These are phyloP conservation scores for Kalmanozyma brasiliensis DNA, from an alignment of 1,284 basidiomycete genomes.

Conservation along the genomic window DNA sequence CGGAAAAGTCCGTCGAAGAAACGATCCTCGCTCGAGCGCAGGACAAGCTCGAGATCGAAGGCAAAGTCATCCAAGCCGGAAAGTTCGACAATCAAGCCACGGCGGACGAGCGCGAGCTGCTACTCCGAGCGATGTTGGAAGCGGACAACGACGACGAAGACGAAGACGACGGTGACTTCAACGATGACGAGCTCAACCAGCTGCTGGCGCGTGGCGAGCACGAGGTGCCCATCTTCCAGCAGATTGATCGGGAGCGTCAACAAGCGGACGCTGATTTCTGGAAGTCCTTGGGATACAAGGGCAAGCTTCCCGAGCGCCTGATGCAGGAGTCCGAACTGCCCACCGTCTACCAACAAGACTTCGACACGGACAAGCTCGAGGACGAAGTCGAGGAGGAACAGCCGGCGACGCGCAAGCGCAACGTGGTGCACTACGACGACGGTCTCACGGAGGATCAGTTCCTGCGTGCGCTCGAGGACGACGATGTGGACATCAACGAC, in stretches of 20 bases:
- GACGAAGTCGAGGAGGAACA: conserved; percentile 69
- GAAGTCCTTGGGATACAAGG: conserved; percentile 76
- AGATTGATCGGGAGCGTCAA: conserved; percentile 86
- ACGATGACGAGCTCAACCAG: conserved; percentile 96
- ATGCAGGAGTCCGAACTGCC: conserved; percentile 92
- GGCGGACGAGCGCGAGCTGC: conserved; percentile 95
- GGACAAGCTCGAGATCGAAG: conserved; percentile 97
- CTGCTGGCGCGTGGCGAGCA: conserved; percentile 86
- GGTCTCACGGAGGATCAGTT: conserved; percentile 92
- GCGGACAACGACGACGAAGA: conserved; percentile 68
- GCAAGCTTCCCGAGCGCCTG: conserved; percentile 77
- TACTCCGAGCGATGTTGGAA: conserved; percentile 76
- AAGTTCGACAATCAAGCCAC: conserved; percentile 99
- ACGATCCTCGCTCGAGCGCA: conserved; percentile 94
- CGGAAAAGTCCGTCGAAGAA: conserved; percentile 97
- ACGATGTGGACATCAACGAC: conserved; percentile 77
- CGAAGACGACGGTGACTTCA: conserved; percentile 82
- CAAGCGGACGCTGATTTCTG: conserved; percentile 78
- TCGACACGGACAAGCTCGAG: conserved; percentile 58
- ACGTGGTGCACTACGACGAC: conserved; percentile 91
- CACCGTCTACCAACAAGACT: conserved; percentile 85
- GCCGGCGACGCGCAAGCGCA: conserved; percentile 85
- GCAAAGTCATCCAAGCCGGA: conserved; percentile 89
- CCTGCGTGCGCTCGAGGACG: conserved; percentile 80
- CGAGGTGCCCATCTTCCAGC: conserved; percentile 81